A percentile compares a stretch with the other conserved stretches of the same genome.
Evolutionary conservation across 805 yeast species (phyloP).

Genomic region (Millerozyma acaciae): DNA sequence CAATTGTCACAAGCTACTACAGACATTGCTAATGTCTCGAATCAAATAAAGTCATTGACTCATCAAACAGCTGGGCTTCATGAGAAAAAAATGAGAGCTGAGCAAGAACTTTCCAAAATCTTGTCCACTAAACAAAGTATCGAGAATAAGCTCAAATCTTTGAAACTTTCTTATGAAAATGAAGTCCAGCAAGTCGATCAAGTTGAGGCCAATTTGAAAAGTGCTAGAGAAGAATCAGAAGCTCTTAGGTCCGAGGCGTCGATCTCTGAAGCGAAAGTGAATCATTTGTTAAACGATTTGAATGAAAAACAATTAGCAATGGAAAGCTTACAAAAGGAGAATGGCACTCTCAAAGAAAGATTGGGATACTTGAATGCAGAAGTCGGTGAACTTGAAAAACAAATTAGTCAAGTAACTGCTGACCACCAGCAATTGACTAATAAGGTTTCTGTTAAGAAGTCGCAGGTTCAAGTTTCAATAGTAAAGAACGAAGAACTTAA

Average conservation of each 20-base stretch:
- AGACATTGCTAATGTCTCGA: constrained; percentile 82
- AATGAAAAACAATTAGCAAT: constrained; percentile 56
- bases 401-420: constrained; percentile 47
- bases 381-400: constrained; percentile 53
- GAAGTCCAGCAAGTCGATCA: constrained; percentile 74
- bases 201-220: constrained; percentile 59
- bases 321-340: constrained; percentile 67
- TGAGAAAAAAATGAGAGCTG: constrained; percentile 70
- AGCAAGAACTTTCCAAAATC: constrained; percentile 69
- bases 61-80: constrained; percentile 68
- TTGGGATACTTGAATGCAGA: constrained; percentile 66
- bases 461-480: constrained; percentile 67
- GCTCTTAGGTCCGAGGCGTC: constrained; percentile 68
- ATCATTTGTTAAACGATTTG: constrained; percentile 63
- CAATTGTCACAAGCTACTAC: constrained; percentile 75
- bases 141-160: constrained; percentile 60
- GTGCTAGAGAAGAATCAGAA: constrained; percentile 64
- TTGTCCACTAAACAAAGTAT: constrained; percentile 66
- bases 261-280: constrained; percentile 72
- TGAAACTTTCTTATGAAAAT: constrained; percentile 69
- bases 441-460: constrained; percentile 58
- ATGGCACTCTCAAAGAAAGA: constrained; percentile 61
- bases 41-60: constrained; percentile 76
- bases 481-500: constrained; percentile 41
- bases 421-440: constrained; percentile 63